Evolutionary conservation across 352 stramenopile genomes (phyloP).

Genomic region (Aphanomyces astaci): DNA sequence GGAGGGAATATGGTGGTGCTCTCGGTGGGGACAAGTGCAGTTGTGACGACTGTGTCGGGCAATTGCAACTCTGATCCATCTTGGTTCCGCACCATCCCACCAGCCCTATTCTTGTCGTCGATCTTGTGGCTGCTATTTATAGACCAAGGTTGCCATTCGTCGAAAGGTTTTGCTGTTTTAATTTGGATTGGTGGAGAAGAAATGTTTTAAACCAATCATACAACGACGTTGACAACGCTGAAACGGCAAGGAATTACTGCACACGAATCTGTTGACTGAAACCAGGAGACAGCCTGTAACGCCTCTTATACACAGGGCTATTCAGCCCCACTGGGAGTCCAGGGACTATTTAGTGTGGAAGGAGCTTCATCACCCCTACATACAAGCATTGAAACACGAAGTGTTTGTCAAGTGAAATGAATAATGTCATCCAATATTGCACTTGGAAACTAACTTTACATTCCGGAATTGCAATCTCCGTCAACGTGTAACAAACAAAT

Average conservation of each 20-base stretch:
- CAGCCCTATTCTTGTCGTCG: conserved; percentile 2
- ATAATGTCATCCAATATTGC: neutral
- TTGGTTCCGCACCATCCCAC: neutral
- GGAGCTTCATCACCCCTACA: too few species aligned
- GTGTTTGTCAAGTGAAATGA: too few species aligned
- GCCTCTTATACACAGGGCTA: too few species aligned
- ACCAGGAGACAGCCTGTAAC: too few species aligned
- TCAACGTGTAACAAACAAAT: neutral
- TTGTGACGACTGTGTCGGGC: neutral
- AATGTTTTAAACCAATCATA: neutral
- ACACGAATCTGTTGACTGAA: too few species aligned
- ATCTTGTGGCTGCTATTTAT: neutral
- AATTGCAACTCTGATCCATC: neutral
- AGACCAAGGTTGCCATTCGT: neutral
- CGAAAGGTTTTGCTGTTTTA: neutral
- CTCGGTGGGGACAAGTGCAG: neutral
- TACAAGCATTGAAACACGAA: too few species aligned
- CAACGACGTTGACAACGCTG: neutral
- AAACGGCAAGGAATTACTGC: neutral
- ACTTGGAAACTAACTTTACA: neutral
- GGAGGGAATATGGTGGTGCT: neutral
- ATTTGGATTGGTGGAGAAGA: neutral
- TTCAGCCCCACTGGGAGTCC: too few species aligned
- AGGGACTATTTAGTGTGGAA: too few species aligned
- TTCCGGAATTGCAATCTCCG: too few species aligned